Base-by-base conservation (phyloP, 2,329 filamentous ascomycete species). In the Zasmidium citrigriseum region DNA sequence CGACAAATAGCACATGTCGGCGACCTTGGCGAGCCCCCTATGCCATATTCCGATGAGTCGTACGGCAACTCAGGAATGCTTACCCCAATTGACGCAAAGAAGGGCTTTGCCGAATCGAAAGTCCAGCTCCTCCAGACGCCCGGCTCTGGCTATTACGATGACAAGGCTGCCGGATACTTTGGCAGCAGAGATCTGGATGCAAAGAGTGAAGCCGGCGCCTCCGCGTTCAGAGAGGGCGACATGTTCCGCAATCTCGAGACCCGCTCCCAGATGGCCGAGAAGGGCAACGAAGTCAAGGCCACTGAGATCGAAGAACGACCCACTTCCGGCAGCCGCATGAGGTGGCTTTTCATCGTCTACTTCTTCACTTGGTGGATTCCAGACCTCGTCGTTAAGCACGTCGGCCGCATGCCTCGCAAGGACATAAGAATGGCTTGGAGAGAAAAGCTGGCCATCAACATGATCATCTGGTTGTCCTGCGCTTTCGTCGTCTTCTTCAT, bases 221-320 rank as follows among this genome's bases (percentile, higher is more conserved):
- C 93, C n/a, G 92, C 91, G 4, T 89, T 96, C 72, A 90, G 93
- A 49, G 90, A 85, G 54, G 93, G 95, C 7, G 95, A 99, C 73
- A 96, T 99, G 93, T 99, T 99, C 82, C 91, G 92, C 70, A 96
- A 97, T 69, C 82, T 98, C 7, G 93, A 98, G 67, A 97, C 93
- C 5, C 86, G 91, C 63, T 90, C 96, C 72, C 90, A 96, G 72
- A 91, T 99, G 85, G 91, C 93, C 0, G 93, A 98, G 76, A 93
- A 96, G 66, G 91, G 91, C 61, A 96, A 96, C 65, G 91, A 96
- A 66, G 91, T 93, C 75, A 87, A 90, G 16, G 85, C 97, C 77
- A 86, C 90, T 59, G 93, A 97, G 75, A 90, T 99, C 1, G 95
- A 99, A 64, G 90, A 93, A 69, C 85, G 88, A 63, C 85, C 85